phyloP scores from a whole-genome alignment of 108 stramenopile genomes.

The Asterionellopsis glacialis region DNA sequence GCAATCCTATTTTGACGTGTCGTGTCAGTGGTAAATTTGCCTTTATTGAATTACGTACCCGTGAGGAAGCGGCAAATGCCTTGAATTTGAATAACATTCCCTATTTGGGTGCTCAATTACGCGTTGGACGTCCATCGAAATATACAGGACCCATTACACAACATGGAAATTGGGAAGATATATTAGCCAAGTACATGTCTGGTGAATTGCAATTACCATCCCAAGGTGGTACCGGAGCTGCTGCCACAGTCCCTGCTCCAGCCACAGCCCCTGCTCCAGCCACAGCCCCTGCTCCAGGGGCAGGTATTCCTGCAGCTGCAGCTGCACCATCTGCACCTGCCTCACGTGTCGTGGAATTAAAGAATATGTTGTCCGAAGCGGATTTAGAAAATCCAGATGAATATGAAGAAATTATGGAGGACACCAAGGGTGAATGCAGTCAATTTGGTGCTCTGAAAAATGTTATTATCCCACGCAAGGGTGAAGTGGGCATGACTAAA shows the following conservation, averaged over 20 bases:
- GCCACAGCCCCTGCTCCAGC: neutral
- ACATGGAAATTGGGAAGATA: slow-evolving; percentile 94
- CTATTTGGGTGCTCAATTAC: slow-evolving; percentile 80
- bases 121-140: slow-evolving; percentile 88
- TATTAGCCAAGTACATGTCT: slow-evolving; percentile 87
- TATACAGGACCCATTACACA: slow-evolving; percentile 83
- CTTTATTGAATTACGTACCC: slow-evolving; percentile 83
- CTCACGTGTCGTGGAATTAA: slow-evolving; percentile 71
- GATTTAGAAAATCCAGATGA: slow-evolving; percentile 83
- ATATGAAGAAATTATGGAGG: slow-evolving; percentile 86
- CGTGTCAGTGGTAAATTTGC: slow-evolving; percentile 90
- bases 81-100: slow-evolving; percentile 93
- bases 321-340: neutral
- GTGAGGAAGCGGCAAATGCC: slow-evolving; percentile 85
- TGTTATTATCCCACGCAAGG: slow-evolving; percentile 73
- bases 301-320: slow-evolving; percentile 11
- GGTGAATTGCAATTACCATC: slow-evolving; percentile 61
- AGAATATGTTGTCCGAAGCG: slow-evolving; percentile 82
- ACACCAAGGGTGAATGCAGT: slow-evolving; percentile 89
- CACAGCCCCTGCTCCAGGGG: too few species aligned
- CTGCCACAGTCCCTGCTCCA: slow-evolving; percentile 16
- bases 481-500: slow-evolving; percentile 69
- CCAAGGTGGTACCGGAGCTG: slow-evolving; percentile 16
- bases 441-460: slow-evolving; percentile 82
- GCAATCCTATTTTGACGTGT: slow-evolving; percentile 83